Conservation (phyloP, 805 yeast genomes). For the Priceomyces fermenticarens region DNA sequence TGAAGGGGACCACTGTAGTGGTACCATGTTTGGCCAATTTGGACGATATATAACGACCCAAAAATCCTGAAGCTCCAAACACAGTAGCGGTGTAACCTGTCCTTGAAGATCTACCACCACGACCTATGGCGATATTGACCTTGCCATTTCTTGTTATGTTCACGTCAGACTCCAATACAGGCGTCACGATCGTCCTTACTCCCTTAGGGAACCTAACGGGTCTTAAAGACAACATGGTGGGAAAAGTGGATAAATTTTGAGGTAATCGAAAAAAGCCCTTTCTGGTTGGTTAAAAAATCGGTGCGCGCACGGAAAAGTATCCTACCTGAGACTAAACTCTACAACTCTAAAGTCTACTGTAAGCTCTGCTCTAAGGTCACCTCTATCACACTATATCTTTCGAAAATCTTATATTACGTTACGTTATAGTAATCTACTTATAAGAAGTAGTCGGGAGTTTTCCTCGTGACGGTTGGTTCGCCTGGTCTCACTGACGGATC, state of each 20-base stretch:
- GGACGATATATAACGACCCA: slow-evolving; percentile 70
- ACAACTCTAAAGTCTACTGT: no score
- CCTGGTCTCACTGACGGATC: slow-evolving; percentile 97
- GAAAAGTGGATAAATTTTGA: slow-evolving; percentile 1
- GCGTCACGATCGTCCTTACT: slow-evolving; percentile 35
- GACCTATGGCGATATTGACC: slow-evolving; percentile 65
- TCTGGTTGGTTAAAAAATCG: background rate
- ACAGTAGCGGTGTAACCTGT: slow-evolving; percentile 88
- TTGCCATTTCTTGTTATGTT: slow-evolving; percentile 75
- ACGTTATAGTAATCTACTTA: slow-evolving; percentile 17
- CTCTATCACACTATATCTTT: no score
- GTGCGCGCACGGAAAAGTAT: slow-evolving; percentile 3
- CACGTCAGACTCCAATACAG: slow-evolving; percentile 53
- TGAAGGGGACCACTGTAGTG: slow-evolving; percentile 68
- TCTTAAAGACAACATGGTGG: slow-evolving; percentile 8
- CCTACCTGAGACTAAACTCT: background rate
- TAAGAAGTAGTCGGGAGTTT: slow-evolving; percentile 95
- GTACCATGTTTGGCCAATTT: slow-evolving; percentile 84
- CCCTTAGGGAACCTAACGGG: slow-evolving; percentile 14
- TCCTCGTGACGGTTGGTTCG: slow-evolving; percentile 95
- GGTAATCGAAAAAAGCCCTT: no score
- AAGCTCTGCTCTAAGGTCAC: no score
- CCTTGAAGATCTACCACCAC: slow-evolving; percentile 81
- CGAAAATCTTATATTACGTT: no score
- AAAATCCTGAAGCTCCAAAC: slow-evolving; percentile 77